These are phyloP conservation scores for Diutina sp. DNA, from an alignment of 1,139 yeast species.

Conservation along the genomic window DNA sequence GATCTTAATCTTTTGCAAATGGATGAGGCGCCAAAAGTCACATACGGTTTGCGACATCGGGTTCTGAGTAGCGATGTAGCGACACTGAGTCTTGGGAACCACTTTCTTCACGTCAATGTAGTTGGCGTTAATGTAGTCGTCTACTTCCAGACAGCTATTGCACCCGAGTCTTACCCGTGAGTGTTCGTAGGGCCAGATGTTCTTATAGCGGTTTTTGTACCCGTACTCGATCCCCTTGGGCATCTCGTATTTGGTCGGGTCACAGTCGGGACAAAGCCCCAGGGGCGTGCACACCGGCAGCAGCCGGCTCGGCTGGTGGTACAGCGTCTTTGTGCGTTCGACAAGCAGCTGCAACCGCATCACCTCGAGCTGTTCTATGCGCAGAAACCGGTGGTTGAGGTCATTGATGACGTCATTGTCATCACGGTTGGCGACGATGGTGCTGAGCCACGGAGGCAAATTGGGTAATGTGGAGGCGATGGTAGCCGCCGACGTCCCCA, in stretches of 20 bases:
- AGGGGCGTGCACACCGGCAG: slow-evolving; percentile 15
- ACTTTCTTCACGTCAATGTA: slow-evolving; percentile 7
- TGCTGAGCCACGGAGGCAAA: not conserved
- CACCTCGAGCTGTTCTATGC: not conserved
- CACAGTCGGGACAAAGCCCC: slow-evolving; percentile 32
- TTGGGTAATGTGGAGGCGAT: not conserved
- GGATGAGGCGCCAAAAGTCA: slow-evolving; percentile 2
- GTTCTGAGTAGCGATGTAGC: slow-evolving; percentile 3
- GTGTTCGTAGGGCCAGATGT: slow-evolving; percentile 11
- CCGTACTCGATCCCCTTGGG: slow-evolving; percentile 10
- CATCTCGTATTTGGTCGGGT: slow-evolving; percentile 15
- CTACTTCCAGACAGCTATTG: slow-evolving; percentile 4
- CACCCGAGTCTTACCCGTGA: slow-evolving; percentile 8
- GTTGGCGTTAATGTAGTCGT: slow-evolving; percentile 10
- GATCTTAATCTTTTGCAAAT: not conserved
- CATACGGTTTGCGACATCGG: not conserved
- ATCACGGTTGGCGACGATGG: not conserved
- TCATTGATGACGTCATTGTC: not conserved
- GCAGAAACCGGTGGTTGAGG: not conserved
- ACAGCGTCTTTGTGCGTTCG: not conserved
- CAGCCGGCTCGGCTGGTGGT: not conserved
- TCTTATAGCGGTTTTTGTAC: slow-evolving; percentile 9
- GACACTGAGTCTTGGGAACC: not conserved
- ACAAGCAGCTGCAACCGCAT: not conserved
- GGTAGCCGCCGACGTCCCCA: not conserved